Evolutionary conservation across 306 rosid genomes (phyloP), one percentile per base, ranked within the genome.

Genomic region (Hippophae tibetana): DNA sequence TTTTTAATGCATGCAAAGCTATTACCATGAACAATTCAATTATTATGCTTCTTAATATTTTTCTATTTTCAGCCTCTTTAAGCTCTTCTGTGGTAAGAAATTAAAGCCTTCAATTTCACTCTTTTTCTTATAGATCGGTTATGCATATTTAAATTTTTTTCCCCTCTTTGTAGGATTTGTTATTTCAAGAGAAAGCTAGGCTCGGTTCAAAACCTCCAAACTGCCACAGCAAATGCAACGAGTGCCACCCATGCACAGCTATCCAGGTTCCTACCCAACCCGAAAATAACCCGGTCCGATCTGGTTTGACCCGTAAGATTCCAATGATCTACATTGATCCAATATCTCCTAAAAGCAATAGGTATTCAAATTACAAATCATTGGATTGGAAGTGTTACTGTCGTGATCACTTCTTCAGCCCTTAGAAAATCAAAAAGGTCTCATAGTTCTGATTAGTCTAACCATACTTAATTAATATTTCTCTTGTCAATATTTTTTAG

Each of bases 321-420:
- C 77, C 6, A 51, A 14, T 69, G 27, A 13, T 51, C 54, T 60
- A 2, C 47, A 42, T 53, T 44, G 61, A 53, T 11, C 52, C 79
- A 18, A 18, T 18, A 42, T 62, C 85, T 44, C 50, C 23, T 12
- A 72, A 71, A 60, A 67, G 64, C 7, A 73, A 62, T 63, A 68
- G 77, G 66, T 82, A 82, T 55, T 76, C 89, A 18, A 79, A 83
- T 72, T 83, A 83, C 89, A 83, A 83, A 68, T 83, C 89, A 7
- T 47, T 83, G 72, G 85, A 83, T 26, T 83, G 89, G 89, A 83
- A 83, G 71, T 83, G 89, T 63, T 81, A 66, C 38, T 83, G 89
- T 55, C 79, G 84, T 50, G 51, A 74, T 66, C 85, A 74, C 68
- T 67, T 83, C 62, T 83, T 74, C 71, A 79, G 76, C 69, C 89